Evolutionary conservation across 2,329 filamentous ascomycete genomes (phyloP).

Genomic region (Penicillium sp.): DNA sequence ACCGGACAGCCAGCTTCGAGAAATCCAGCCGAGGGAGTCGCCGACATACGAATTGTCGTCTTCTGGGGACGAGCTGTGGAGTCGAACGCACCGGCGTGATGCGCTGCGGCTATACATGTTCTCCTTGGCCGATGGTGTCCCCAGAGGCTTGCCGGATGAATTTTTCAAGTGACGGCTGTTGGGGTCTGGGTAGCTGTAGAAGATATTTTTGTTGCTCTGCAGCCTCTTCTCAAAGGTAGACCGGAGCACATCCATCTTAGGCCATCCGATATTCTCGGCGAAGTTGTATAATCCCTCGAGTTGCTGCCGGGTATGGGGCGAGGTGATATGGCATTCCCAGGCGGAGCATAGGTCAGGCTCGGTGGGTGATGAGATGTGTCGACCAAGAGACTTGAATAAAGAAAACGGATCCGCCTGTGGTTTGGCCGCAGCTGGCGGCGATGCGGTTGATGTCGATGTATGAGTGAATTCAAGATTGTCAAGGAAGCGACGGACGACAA

Average conservation of each 20-base stretch:
- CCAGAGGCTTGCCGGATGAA: conserved; percentile 5
- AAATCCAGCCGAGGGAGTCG: conserved; percentile 58
- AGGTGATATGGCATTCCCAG: conserved; percentile 42
- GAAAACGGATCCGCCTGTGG: conserved; percentile 21
- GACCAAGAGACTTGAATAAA: conserved; percentile 30
- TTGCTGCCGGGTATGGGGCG: conserved; percentile 46
- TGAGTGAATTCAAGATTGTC: conserved; percentile 53
- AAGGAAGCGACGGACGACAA: conserved; percentile 57
- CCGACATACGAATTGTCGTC: conserved; percentile 14
- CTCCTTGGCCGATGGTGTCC: conserved; percentile 18
- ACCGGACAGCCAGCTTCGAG: conserved; percentile 59
- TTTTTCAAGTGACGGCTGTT: conserved; percentile 7
- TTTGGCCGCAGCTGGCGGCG: conserved; percentile 10
- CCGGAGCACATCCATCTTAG: conserved; percentile 45
- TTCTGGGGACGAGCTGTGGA: conserved; percentile 23
- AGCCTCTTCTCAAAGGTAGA: conserved; percentile 43
- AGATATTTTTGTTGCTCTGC: conserved; percentile 19
- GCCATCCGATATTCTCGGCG: conserved; percentile 56
- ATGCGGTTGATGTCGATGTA: conserved; percentile 6
- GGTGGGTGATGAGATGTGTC: conserved; percentile 17
- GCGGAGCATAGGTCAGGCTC: conserved; percentile 27
- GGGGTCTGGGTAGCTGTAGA: conserved; percentile 17
- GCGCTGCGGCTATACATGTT: conserved; percentile 37
- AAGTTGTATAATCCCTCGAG: conserved; percentile 57
- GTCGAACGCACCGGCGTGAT: conserved; percentile 34